Evolutionary conservation across 148 eudicot genomes (phyloP), one percentile per base, ranked within the genome.

Genomic region (Dysphania ambrosioides): DNA sequence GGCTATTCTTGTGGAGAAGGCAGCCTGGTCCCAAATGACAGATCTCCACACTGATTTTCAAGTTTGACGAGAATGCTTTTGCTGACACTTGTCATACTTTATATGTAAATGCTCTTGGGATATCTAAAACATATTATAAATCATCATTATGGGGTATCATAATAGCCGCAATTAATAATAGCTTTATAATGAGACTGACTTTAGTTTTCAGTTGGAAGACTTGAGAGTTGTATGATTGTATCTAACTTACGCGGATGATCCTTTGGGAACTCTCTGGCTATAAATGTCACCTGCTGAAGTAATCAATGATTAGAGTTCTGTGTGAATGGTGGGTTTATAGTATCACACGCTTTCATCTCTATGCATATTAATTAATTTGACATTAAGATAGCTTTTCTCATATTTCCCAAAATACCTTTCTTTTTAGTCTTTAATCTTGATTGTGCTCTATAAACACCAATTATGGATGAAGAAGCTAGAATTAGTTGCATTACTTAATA

Each of bases 161-260:
- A n/a, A n/a, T n/a, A n/a, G n/a, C n/a, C n/a, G n/a, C n/a, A n/a
- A n/a, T n/a, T n/a, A n/a, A n/a, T n/a, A n/a, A n/a, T n/a, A n/a
- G n/a, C n/a, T n/a, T n/a, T n/a, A n/a, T n/a, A n/a, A 31, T 34
- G 67, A 63, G 67, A 63, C 23, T 34, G 67, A 32, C 67, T 21
- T 63, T 32, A 32, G 67, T 34, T 32, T 32, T 34, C 24, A 63
- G n/a, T 63, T 32, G 11, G 41, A 63, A 63, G 40, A 19, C 41
- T 63, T 19, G 6, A 30, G 66, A 62, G 24, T 63, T 63, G 67
- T n/a, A n/a, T n/a, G n/a, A n/a, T n/a, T n/a, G n/a, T 34, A 63
- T 63, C 41, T 18, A 31, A 63, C 41, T 26, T 32, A 63, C 67
- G 40, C 41, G 41, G 40, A 19, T 53, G 58, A 53, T 53, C 58